Percentiles rank a stretch among this genome's conserved stretches.
Evolutionary conservation across 768 basidiomycete species (phyloP).

Genomic region (Coprinopsis strossmayeri): DNA sequence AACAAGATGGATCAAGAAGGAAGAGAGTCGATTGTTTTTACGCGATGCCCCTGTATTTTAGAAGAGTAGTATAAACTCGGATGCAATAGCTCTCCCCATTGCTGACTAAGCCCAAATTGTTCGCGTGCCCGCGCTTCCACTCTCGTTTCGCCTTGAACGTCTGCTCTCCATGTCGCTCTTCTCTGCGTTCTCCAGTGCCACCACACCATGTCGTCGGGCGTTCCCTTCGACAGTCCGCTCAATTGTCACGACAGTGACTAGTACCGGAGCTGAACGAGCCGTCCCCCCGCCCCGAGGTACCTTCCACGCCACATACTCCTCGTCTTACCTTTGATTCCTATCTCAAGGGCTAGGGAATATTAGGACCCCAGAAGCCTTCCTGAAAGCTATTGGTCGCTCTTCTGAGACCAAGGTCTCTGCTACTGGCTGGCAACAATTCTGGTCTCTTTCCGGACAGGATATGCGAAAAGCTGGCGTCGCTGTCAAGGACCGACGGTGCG

Average conservation of each 20-base stretch:
- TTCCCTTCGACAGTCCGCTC: neutral
- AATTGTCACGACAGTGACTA: neutral
- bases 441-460: constrained; percentile 49
- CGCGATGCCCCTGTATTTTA: constrained; percentile 83
- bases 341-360: constrained; percentile 35
- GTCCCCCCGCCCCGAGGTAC: constrained; percentile 32
- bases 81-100: no score
- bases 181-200: neutral
- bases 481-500: constrained; percentile 67
- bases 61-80: constrained; percentile 2
- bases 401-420: constrained; percentile 57
- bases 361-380: constrained; percentile 52
- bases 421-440: constrained; percentile 70
- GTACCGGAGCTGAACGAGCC: constrained; percentile 16
- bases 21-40: constrained; percentile 78
- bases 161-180: neutral
- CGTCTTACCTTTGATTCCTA: constrained; percentile 3
- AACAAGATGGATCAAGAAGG: constrained; percentile 85
- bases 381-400: constrained; percentile 68
- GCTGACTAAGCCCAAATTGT: neutral
- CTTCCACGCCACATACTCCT: constrained; percentile 11
- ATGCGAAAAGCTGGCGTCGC: constrained; percentile 61
- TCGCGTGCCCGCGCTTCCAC: no score
- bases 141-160: no score
- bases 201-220: neutral